phyloP scores from a whole-genome alignment of 306 rosid species.

The Arachis stenosperma region DNA sequence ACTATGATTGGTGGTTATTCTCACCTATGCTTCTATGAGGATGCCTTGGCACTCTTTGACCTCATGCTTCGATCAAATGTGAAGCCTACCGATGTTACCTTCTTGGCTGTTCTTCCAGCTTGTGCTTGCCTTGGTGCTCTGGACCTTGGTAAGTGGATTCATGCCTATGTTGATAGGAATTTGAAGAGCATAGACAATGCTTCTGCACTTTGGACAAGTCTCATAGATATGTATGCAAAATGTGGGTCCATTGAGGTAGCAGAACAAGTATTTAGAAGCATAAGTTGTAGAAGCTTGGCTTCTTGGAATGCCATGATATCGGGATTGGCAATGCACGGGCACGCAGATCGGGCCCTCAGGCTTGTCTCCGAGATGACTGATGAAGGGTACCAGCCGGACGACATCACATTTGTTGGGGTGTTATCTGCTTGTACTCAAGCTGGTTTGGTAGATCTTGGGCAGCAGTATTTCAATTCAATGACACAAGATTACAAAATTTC shows the following conservation, averaged over 20 bases:
- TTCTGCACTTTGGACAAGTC: constrained; percentile 73
- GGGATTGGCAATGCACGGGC: constrained; percentile 76
- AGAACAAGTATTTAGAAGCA: constrained; percentile 63
- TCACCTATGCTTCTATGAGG: constrained; percentile 50
- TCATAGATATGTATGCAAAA: constrained; percentile 82
- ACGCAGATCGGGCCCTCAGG: constrained; percentile 57
- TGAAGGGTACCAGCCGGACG: constrained; percentile 66
- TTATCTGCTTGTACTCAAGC: constrained; percentile 84
- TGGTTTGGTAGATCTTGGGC: constrained; percentile 69
- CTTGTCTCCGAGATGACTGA: constrained; percentile 58
- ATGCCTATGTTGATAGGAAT: constrained; percentile 68
- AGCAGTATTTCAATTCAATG: constrained; percentile 63
- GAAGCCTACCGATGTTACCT: constrained; percentile 83
- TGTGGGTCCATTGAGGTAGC: constrained; percentile 75
- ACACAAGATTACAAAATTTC: constrained; percentile 49
- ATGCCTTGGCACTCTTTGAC: constrained; percentile 68
- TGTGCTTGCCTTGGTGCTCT: constrained; percentile 85
- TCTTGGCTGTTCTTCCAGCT: constrained; percentile 72
- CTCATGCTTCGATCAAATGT: constrained; percentile 60
- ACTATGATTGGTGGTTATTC: constrained; percentile 83
- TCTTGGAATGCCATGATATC: constrained; percentile 90
- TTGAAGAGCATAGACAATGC: constrained; percentile 44
- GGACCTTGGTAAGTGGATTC: constrained; percentile 92
- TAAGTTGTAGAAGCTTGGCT: constrained; percentile 58
- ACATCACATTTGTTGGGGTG: constrained; percentile 78